These are phyloP conservation scores for Coniella lustricola DNA, from an alignment of 2,329 filamentous ascomycete genomes.

Conservation along the genomic window DNA sequence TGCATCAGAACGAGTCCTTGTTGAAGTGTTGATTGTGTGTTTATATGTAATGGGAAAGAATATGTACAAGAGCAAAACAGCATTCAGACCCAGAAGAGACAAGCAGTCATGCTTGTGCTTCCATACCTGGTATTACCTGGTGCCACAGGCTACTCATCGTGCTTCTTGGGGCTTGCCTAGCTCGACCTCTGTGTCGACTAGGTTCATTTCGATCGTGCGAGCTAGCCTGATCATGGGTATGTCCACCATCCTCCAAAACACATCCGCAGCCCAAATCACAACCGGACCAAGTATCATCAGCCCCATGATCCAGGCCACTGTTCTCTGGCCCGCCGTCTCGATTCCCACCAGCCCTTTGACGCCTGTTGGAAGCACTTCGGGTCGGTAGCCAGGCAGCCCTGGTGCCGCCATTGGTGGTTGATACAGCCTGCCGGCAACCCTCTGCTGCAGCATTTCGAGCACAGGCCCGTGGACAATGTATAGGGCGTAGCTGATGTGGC, in stretches of 20 bases:
- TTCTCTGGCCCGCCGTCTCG: slow-evolving; percentile 23
- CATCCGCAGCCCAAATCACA: slow-evolving; percentile 48
- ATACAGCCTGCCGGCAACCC: slow-evolving; percentile 23
- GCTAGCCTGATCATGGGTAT: slow-evolving; percentile 28
- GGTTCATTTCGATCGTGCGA: slow-evolving; percentile 21
- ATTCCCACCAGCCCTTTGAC: slow-evolving; percentile 28
- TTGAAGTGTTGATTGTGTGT: no score
- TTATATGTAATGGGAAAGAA: no score
- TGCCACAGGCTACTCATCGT: not conserved
- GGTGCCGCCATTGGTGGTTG: slow-evolving; percentile 20
- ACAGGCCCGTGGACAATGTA: slow-evolving; percentile 52
- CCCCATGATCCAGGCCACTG: slow-evolving; percentile 31
- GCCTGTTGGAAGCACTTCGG: slow-evolving; percentile 21
- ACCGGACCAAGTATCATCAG: slow-evolving; percentile 27
- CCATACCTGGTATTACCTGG: no score
- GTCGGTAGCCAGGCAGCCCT: slow-evolving; percentile 17
- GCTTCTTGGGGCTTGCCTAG: slow-evolving; percentile 6
- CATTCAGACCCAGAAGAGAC: no score
- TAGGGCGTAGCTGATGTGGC: slow-evolving; percentile 48
- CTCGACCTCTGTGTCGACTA: slow-evolving; percentile 14
- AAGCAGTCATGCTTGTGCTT: no score
- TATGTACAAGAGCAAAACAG: no score
- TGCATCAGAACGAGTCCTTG: no score
- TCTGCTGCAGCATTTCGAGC: slow-evolving; percentile 30
- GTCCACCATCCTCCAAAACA: slow-evolving; percentile 54